These are phyloP conservation scores for Gossypium herbaceum DNA, from an alignment of 345 rosid species.

Conservation along the genomic window DNA sequence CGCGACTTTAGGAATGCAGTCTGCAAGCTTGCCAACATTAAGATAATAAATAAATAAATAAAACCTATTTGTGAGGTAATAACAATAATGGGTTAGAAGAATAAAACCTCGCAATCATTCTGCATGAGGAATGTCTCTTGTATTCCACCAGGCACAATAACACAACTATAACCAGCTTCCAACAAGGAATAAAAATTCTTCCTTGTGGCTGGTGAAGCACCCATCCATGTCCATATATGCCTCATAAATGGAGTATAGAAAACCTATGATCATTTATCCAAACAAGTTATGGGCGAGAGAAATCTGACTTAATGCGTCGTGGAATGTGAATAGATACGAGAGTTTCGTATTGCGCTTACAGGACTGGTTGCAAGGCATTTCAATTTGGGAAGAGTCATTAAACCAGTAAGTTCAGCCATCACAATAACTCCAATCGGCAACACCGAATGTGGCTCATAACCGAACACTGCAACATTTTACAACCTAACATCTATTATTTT, in stretches of 20 bases:
- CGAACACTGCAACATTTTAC: constrained; percentile 53
- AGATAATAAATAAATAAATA: too few species aligned
- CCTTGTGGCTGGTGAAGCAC: constrained; percentile 74
- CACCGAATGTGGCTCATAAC: constrained; percentile 96
- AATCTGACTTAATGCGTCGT: neutral
- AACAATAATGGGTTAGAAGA: neutral
- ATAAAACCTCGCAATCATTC: constrained; percentile 60
- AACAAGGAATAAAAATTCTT: constrained; percentile 63
- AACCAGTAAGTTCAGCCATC: constrained; percentile 66
- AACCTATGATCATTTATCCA: constrained; percentile 38
- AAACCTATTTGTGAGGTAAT: too few species aligned
- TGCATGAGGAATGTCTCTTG: constrained; percentile 77
- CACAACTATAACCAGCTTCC: constrained; percentile 70
- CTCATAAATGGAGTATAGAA: constrained; percentile 85
- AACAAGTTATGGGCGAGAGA: neutral
- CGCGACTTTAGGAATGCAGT: constrained; percentile 54
- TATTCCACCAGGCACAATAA: constrained; percentile 89
- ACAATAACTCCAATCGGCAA: constrained; percentile 72
- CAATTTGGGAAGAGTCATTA: constrained; percentile 80
- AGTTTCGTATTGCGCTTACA: constrained; percentile 40
- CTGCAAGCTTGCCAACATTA: constrained; percentile 29
- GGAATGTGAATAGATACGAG: neutral
- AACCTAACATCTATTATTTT: neutral
- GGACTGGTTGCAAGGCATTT: constrained; percentile 82
- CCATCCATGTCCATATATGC: constrained; percentile 96